phyloP scores from a whole-genome alignment of 495 filamentous ascomycete species.

The Parathielavia appendiculata region DNA sequence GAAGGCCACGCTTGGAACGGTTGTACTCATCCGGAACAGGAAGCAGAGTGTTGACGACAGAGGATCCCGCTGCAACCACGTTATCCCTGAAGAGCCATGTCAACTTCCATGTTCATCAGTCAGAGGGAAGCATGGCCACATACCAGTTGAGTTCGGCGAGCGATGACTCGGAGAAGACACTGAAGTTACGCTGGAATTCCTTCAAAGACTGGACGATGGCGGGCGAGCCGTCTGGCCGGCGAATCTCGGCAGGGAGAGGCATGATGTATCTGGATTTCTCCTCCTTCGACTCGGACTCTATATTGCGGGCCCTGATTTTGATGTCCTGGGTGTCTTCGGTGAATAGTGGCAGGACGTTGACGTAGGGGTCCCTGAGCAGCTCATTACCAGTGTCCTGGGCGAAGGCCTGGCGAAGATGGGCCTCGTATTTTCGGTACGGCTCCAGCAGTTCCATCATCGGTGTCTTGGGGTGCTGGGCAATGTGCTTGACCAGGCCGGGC shows the following conservation, averaged over 20 bases:
- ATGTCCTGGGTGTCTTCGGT: conserved; percentile 49
- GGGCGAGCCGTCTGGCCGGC: conserved; percentile 55
- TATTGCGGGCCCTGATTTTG: conserved; percentile 58
- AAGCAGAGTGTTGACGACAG: conserved; percentile 67
- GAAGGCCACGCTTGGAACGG: conserved; percentile 58
- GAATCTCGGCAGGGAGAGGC: conserved; percentile 52
- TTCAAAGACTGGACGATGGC: conserved; percentile 59
- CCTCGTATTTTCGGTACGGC: conserved; percentile 66
- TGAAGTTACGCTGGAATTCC: conserved; percentile 72
- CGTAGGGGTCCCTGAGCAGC: conserved; percentile 51
- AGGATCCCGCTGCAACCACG: conserved; percentile 69
- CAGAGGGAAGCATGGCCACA: neutral
- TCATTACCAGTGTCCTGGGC: conserved; percentile 62
- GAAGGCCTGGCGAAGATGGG: conserved; percentile 61
- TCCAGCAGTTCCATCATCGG: conserved; percentile 54
- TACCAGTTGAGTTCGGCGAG: conserved; percentile 63
- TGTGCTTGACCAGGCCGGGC: conserved; percentile 41
- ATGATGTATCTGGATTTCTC: conserved; percentile 66
- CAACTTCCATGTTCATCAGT: neutral
- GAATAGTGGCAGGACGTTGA: conserved; percentile 70
- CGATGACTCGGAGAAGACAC: conserved; percentile 66
- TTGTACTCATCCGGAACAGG: conserved; percentile 63
- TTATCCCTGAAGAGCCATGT: conserved; percentile 38
- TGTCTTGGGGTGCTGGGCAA: conserved; percentile 46
- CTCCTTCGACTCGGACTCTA: conserved; percentile 53